Base-by-base conservation (phyloP, 2,329 filamentous ascomycete species). In the Fusarium udum region DNA sequence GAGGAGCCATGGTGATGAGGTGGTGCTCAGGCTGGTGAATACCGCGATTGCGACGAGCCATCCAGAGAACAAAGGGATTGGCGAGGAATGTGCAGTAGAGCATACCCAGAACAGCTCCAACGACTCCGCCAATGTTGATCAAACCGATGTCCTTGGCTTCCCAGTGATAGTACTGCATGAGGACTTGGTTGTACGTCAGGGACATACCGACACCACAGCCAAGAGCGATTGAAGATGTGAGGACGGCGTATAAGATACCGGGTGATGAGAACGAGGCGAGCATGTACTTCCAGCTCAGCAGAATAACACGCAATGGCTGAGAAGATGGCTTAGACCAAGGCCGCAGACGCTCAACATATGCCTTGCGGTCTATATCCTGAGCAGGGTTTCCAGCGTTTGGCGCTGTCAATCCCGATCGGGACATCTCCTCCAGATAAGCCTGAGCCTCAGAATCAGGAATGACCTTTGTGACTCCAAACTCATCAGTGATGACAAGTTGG, bases 11-110 rank as follows among this genome's bases (percentile, higher is more conserved):
- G 24, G 66, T 73, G n/a, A 73, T 32, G 48, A 73, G 71, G 3
- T 70, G 65, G 32, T 73, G 71, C 65, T 73, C 69, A 1, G 71
- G 71, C 24, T 62, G 40, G 22, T 73, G 71, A 24, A 73, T 61
- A 15, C 69, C 71, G 1, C 58, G 65, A 11, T 66, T 73, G 4
- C 66, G 71, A n/a, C 66, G 65, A 10, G 71, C 71, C 57, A 67
- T 59, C 64, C 62, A 67, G n/a, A 67, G 40, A n/a, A 67, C 64
- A 1, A 67, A 67, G 3, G 64, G 64, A 8, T 67, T 67, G 18
- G 43, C 62, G 0, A 67, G n/a, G 20, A 67, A 67, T 13, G 64
- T 67, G 20, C 62, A 67, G 43, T 67, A 67, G 4, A 67, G 18
- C 64, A 67, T 67, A 10, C 62, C 64, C 1, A 67, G 11, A 3